phyloP scores from a whole-genome alignment of 148 eudicot genomes.

The Dysphania ambrosioides region DNA sequence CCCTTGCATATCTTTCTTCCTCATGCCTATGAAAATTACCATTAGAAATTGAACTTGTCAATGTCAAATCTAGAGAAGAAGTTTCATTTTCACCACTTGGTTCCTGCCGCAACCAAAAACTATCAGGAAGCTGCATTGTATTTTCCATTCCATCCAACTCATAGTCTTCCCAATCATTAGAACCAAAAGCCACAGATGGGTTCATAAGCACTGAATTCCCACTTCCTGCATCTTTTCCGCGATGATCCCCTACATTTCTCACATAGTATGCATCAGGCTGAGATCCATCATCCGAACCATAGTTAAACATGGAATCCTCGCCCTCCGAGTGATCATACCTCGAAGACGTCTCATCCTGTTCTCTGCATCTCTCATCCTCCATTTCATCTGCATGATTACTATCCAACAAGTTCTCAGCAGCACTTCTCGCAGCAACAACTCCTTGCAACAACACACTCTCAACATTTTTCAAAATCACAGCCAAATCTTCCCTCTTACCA shows the following conservation, averaged over 20 bases:
- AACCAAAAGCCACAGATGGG: constrained; percentile 71
- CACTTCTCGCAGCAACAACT: constrained; percentile 31
- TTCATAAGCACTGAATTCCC: constrained; percentile 55
- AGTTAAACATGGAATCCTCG: constrained; percentile 83
- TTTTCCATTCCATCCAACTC: constrained; percentile 43
- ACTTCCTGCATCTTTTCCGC: constrained; percentile 24
- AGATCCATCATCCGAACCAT: constrained; percentile 61
- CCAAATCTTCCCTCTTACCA: constrained; percentile 34
- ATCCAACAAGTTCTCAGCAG: constrained; percentile 31
- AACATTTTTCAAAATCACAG: constrained; percentile 30
- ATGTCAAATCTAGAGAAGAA: constrained; percentile 22
- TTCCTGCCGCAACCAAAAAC: constrained; percentile 31
- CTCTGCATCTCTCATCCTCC: constrained; percentile 47
- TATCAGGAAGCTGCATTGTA: constrained; percentile 29
- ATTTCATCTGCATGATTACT: constrained; percentile 29
- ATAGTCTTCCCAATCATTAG: constrained; percentile 87
- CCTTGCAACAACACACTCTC: constrained; percentile 37
- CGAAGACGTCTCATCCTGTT: constrained; percentile 54
- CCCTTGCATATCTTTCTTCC: constrained; percentile 28
- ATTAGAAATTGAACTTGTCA: constrained; percentile 17
- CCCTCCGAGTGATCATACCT: constrained; percentile 81
- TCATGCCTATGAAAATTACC: constrained; percentile 22
- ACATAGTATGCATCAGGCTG: constrained; percentile 32
- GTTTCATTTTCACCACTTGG: constrained; percentile 24
- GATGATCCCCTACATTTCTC: constrained; percentile 25